Evolutionary conservation across 2,329 filamentous ascomycete species (phyloP).

Genomic region (Hysterium pulicare): DNA sequence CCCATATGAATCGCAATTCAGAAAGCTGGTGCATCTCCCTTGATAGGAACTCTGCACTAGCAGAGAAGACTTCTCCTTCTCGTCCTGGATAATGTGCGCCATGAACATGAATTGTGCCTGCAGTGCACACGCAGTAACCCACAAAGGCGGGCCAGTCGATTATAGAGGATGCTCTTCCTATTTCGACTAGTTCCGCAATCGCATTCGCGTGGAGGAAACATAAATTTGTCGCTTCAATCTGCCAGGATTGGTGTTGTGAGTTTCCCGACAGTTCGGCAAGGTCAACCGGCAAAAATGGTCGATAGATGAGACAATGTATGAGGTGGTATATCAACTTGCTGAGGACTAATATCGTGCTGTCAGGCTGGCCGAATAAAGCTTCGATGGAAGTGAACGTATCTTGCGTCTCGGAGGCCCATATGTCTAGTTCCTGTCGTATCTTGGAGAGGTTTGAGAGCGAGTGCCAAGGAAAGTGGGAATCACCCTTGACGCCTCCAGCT

Average conservation of each 20-base stretch:
- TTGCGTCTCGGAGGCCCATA: slow-evolving; percentile 79
- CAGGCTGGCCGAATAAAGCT: slow-evolving; percentile 70
- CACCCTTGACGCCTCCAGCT: slow-evolving; percentile 80
- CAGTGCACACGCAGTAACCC: slow-evolving; percentile 81
- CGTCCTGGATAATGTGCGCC: slow-evolving; percentile 72
- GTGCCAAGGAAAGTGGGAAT: slow-evolving; percentile 90
- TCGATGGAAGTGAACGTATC: slow-evolving; percentile 75
- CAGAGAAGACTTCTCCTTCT: slow-evolving; percentile 62
- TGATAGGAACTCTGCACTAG: slow-evolving; percentile 66
- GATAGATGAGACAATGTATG: slow-evolving; percentile 81
- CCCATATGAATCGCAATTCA: slow-evolving; percentile 72
- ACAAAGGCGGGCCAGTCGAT: slow-evolving; percentile 86
- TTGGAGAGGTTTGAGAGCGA: slow-evolving; percentile 80
- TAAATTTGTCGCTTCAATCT: slow-evolving; percentile 84
- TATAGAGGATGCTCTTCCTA: slow-evolving; percentile 68
- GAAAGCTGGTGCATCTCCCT: slow-evolving; percentile 76
- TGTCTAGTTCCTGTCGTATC: slow-evolving; percentile 78
- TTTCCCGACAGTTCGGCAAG: slow-evolving; percentile 74
- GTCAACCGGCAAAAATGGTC: slow-evolving; percentile 82
- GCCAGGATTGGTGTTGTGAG: slow-evolving; percentile 86
- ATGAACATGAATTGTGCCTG: slow-evolving; percentile 84
- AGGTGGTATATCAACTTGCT: slow-evolving; percentile 86
- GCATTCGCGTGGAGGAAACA: slow-evolving; percentile 86
- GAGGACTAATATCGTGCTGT: slow-evolving; percentile 74
- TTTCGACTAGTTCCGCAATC: slow-evolving; percentile 76